Evolutionary conservation across 805 yeast species (phyloP), one percentile per base, ranked within the genome.

Genomic region (Sugiyamaella mastotermitis): DNA sequence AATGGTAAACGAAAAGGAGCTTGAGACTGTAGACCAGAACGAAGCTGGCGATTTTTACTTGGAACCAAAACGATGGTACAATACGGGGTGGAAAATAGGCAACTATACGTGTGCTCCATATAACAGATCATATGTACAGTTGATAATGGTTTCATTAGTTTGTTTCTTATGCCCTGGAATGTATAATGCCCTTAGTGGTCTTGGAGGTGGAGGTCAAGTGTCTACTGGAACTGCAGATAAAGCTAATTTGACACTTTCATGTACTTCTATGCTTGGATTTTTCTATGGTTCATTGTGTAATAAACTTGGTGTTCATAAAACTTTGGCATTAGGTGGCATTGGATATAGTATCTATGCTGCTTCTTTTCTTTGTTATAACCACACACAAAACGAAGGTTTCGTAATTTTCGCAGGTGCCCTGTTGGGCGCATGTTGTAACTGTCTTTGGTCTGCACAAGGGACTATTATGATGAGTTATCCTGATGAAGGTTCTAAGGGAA

Each of bases 381-480:
- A 69, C 45, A 65, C 59, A 37, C 56, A 59, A 35, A 73, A 72
- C 47, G 58, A 55, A 9, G 79, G 76, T 1, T 41, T 41, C 21
- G 70, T 67, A 33, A 66, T 74, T 35, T 70, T 71, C 46, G 68
- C 76, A n/a, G 78, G 78, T 24, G 78, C 78, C n/a, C 65, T 64
- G 49, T 61, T 75, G 43, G 80, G 80, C 48, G 42, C 70, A 25
- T 66, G 75, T 56, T 80, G 79, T 9, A 63, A 73, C 29, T 54
- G 66, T 36, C 60, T 74, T 34, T 75, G 80, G 80, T 70, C 76
- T 16, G 78, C 78, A 21, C 78, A 73, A 49, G 75, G 76, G 32
- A 59, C 74, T 17, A 69, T 74, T 43, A 43, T 43, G 41, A 68
- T 75, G 68, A 62, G 76, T 13, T 75, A 75, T 45, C 74, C 80